A percentile compares a stretch with the other conserved stretches of the same genome.
Evolutionary conservation across 768 basidiomycete genomes (phyloP).

Genomic region (Amylocystis lapponica): DNA sequence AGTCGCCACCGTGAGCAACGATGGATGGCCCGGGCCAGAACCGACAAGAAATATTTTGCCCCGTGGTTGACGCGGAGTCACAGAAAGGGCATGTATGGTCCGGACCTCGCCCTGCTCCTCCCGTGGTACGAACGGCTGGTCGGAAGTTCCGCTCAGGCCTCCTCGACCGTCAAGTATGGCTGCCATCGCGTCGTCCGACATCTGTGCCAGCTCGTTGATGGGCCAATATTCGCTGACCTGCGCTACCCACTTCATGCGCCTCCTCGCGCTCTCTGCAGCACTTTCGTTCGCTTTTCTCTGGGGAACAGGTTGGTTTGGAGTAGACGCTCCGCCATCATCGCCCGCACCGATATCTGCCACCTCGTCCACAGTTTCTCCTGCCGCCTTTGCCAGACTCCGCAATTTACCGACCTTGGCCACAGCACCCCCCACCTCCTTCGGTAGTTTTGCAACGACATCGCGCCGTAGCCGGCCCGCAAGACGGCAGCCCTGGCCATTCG

Average conservation of each 20-base stretch:
- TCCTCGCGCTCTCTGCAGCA: constrained; percentile 31
- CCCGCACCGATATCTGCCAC: constrained; percentile 37
- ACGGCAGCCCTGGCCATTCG: constrained; percentile 88
- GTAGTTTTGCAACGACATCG: constrained; percentile 74
- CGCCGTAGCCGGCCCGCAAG: constrained; percentile 73
- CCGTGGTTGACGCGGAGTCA: constrained; percentile 19
- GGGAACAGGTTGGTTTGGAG: constrained; percentile 68
- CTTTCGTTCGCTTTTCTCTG: constrained; percentile 42
- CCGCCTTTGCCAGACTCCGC: constrained; percentile 45
- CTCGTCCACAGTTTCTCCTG: constrained; percentile 17
- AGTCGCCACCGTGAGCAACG: constrained; percentile 84
- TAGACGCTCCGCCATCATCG: constrained; percentile 49
- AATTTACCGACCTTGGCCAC: constrained; percentile 70
- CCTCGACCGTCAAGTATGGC: constrained; percentile 44
- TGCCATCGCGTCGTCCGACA: constrained; percentile 65
- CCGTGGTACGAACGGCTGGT: constrained; percentile 10
- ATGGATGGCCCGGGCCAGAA: constrained; percentile 93
- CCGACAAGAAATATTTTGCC: constrained; percentile 90
- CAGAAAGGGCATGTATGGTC: constrained; percentile 19
- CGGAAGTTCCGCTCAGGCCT: constrained; percentile 6
- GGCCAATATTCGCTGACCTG: constrained; percentile 98
- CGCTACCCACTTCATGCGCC: constrained; percentile 89
- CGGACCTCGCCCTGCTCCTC: constrained; percentile 1
- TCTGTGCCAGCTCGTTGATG: constrained; percentile 61
- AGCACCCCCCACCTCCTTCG: constrained; percentile 67